Conservation (phyloP, 352 stramenopile species). For the Phytophthora pini region DNA sequence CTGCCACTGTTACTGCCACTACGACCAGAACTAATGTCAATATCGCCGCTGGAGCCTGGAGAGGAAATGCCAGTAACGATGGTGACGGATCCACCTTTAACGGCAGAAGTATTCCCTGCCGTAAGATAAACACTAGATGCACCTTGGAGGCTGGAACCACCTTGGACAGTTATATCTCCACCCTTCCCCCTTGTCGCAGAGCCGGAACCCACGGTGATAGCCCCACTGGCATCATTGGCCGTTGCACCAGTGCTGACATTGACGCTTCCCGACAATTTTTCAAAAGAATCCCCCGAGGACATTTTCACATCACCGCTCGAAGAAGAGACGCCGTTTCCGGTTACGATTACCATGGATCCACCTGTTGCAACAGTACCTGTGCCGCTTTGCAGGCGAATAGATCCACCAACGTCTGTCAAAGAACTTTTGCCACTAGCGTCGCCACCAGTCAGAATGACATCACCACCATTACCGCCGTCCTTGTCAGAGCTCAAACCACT, state of each 20-base stretch:
- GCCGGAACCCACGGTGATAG: slow-evolving; percentile 50
- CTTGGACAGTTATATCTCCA: slow-evolving; percentile 62
- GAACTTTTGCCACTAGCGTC: slow-evolving; percentile 54
- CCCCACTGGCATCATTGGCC: slow-evolving; percentile 51
- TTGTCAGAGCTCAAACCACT: slow-evolving; percentile 56
- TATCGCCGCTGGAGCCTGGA: slow-evolving; percentile 55
- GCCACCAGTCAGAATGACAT: slow-evolving; percentile 70
- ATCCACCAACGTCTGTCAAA: slow-evolving; percentile 55
- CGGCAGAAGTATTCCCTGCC: slow-evolving; percentile 50
- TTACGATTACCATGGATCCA: slow-evolving; percentile 55
- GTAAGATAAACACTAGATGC: slow-evolving; percentile 58
- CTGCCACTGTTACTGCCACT: slow-evolving; percentile 62
- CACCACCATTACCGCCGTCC: slow-evolving; percentile 71
- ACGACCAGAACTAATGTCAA: slow-evolving; percentile 66
- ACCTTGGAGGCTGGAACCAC: slow-evolving; percentile 50
- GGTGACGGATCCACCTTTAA: slow-evolving; percentile 57
- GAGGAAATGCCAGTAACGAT: slow-evolving; percentile 56
- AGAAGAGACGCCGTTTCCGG: slow-evolving; percentile 61
- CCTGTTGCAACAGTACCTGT: slow-evolving; percentile 60
- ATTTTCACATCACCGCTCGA: slow-evolving; percentile 73
- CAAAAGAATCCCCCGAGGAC: slow-evolving; percentile 51
- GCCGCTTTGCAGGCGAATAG: slow-evolving; percentile 52
- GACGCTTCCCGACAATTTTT: slow-evolving; percentile 56
- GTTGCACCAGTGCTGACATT: slow-evolving; percentile 51
- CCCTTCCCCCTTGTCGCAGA: slow-evolving; percentile 50